Evolutionary conservation across 352 stramenopile genomes (phyloP).

Genomic region (Globisporangium mamillatum): DNA sequence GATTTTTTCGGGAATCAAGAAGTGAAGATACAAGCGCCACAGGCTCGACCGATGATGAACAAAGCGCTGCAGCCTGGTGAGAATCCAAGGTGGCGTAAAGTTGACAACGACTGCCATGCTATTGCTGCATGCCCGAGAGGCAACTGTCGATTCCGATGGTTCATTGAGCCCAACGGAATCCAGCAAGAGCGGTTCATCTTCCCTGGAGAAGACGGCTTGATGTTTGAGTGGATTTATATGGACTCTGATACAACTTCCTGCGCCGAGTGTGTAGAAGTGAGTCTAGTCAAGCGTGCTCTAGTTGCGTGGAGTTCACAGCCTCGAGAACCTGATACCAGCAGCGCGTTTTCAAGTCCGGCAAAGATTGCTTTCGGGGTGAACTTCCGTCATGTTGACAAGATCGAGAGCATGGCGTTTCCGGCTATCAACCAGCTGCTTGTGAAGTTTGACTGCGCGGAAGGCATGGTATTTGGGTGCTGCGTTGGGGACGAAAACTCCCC

Average conservation of each 20-base stretch:
- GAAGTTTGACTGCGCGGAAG: not conserved
- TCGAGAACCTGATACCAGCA: not conserved
- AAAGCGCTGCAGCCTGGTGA: not conserved
- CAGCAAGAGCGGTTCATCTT: slow-evolving; percentile 21
- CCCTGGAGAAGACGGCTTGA: slow-evolving; percentile 22
- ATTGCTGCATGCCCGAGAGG: not conserved
- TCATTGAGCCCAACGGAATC: slow-evolving; percentile 14
- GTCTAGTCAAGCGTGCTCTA: slow-evolving; percentile 2
- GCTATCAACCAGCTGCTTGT: not conserved
- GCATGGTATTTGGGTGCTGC: not conserved
- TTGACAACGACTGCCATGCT: not conserved
- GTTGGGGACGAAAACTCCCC: not conserved
- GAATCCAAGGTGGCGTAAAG: slow-evolving; percentile 8
- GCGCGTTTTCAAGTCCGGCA: not conserved
- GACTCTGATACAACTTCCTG: slow-evolving; percentile 1
- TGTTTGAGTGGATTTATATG: slow-evolving; percentile 25
- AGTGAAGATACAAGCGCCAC: not conserved
- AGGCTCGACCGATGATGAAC: not conserved
- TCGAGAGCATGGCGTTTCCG: not conserved
- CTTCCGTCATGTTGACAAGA: slow-evolving; percentile 4
- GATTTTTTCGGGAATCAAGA: not conserved
- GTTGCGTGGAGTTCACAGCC: not conserved
- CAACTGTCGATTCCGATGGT: slow-evolving; percentile 18
- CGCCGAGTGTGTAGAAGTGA: not conserved
- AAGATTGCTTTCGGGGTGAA: slow-evolving; percentile 4